phyloP scores from a whole-genome alignment of 768 basidiomycete genomes.

The Myochromella boudieri region DNA sequence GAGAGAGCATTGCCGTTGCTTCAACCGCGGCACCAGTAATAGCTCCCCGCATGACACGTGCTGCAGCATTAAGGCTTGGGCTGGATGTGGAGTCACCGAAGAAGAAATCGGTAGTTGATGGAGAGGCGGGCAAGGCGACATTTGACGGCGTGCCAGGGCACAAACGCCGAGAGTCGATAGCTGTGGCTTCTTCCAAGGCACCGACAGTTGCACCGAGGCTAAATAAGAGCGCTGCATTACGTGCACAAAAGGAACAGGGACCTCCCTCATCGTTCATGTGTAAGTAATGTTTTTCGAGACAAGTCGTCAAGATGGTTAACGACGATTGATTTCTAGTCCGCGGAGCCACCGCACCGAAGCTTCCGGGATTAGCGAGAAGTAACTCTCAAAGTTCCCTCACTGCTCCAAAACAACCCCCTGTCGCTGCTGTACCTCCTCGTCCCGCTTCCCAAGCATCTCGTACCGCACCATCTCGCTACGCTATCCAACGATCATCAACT shows the following conservation, averaged over 20 bases:
- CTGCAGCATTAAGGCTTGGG: conserved; percentile 69
- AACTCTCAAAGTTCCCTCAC: conserved; percentile 36
- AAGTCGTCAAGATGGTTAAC: too few relatives aligned
- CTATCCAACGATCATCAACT: conserved; percentile 15
- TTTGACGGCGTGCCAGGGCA: conserved; percentile 87
- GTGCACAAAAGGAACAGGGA: conserved; percentile 57
- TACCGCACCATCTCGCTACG: conserved; percentile 20
- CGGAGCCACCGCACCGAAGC: conserved; percentile 37
- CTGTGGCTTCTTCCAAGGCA: conserved; percentile 65
- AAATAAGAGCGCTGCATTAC: conserved; percentile 77
- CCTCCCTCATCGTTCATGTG: conserved; percentile 73
- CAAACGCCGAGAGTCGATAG: conserved; percentile 73
- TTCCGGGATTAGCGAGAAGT: conserved; percentile 43
- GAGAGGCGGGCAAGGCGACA: conserved; percentile 39
- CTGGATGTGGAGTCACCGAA: conserved; percentile 40
- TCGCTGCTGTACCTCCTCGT: conserved; percentile 17
- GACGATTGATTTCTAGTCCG: conserved; percentile 43
- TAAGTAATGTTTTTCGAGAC: conserved; percentile 33
- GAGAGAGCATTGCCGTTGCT: conserved; percentile 66
- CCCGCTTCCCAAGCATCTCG: conserved; percentile 30
- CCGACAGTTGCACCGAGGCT: conserved; percentile 69
- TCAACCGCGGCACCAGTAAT: conserved; percentile 72
- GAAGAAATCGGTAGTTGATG: conserved; percentile 35
- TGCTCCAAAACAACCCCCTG: conserved; percentile 9
- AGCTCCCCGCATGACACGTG: conserved; percentile 74